Percentiles rank a stretch among this genome's conserved stretches.
Conservation (phyloP, 345 rosid species). For the Murraya paniculata region DNA sequence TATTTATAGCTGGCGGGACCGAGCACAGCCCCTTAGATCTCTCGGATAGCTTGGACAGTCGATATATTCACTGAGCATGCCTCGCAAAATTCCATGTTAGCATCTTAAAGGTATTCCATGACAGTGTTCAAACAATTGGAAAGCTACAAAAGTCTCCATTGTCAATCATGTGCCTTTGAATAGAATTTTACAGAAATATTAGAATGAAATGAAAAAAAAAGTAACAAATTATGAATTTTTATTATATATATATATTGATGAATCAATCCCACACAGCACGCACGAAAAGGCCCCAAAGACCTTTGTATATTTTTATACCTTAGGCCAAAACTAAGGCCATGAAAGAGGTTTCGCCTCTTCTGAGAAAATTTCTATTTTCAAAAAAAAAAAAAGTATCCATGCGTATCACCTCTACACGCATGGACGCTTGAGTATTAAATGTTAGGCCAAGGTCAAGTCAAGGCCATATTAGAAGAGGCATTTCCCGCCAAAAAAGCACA, state of each 20-base stretch:
- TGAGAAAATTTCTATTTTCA: conserved; percentile 4
- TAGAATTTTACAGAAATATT: neutral
- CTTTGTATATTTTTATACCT: conserved; percentile 15
- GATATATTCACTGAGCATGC: neutral
- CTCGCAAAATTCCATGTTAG: conserved; percentile 25
- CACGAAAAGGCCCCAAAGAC: conserved; percentile 54
- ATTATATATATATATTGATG: conserved; percentile 14
- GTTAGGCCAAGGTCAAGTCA: conserved; percentile 25
- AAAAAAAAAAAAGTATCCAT: conserved; percentile 11
- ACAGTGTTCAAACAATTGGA: conserved; percentile 32
- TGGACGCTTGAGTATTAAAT: conserved; percentile 10
- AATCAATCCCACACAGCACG: conserved; percentile 34
- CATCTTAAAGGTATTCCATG: neutral
- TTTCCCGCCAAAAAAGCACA: conserved; percentile 53
- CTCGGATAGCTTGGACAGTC: neutral
- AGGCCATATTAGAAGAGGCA: conserved; percentile 31
- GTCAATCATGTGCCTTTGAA: conserved; percentile 47
- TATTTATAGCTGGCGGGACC: conserved; percentile 43
- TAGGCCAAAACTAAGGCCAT: conserved; percentile 30
- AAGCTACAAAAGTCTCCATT: conserved; percentile 42
- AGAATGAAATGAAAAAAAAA: neutral
- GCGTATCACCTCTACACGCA: conserved; percentile 36
- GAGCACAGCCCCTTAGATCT: conserved; percentile 16
- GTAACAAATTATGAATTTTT: conserved; percentile 11
- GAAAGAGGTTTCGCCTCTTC: conserved; percentile 27